phyloP scores from a whole-genome alignment of 441 rosid genomes.

The Metrosideros polymorpha region DNA sequence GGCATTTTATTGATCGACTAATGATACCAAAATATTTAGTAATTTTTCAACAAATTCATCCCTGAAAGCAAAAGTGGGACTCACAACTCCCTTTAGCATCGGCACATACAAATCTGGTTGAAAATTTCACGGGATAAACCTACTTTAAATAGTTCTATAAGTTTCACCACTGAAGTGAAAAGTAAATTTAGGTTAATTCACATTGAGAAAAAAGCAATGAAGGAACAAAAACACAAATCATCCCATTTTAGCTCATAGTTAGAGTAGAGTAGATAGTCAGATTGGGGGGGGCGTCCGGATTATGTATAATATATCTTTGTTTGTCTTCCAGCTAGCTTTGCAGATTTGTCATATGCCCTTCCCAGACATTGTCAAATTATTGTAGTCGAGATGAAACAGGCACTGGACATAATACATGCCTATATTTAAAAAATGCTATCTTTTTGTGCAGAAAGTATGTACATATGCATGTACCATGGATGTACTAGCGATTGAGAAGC shows the following conservation, averaged over 20 bases:
- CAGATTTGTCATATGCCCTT: background rate
- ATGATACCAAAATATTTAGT: background rate
- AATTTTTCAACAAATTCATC: background rate
- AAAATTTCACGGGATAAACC: background rate
- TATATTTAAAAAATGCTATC: background rate
- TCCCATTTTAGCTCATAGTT: background rate
- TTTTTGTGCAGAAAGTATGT: background rate
- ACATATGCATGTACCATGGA: background rate
- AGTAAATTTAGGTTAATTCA: background rate
- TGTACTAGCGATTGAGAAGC: background rate
- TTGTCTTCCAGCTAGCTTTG: background rate
- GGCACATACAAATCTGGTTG: background rate
- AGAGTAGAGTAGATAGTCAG: background rate
- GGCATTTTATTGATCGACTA: background rate
- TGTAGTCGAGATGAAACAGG: background rate
- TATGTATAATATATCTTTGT: background rate
- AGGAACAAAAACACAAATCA: background rate
- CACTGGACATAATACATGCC: background rate
- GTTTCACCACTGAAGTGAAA: background rate
- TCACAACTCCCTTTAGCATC: background rate
- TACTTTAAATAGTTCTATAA: background rate
- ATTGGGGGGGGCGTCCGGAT: background rate
- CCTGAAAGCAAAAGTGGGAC: background rate
- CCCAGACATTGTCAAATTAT: background rate
- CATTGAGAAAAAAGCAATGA: background rate